Percentiles rank a stretch among this genome's conserved stretches.
phyloP scores from a whole-genome alignment of 371 early-diverging fungal genomes.

The Actinomortierella wolfii region DNA sequence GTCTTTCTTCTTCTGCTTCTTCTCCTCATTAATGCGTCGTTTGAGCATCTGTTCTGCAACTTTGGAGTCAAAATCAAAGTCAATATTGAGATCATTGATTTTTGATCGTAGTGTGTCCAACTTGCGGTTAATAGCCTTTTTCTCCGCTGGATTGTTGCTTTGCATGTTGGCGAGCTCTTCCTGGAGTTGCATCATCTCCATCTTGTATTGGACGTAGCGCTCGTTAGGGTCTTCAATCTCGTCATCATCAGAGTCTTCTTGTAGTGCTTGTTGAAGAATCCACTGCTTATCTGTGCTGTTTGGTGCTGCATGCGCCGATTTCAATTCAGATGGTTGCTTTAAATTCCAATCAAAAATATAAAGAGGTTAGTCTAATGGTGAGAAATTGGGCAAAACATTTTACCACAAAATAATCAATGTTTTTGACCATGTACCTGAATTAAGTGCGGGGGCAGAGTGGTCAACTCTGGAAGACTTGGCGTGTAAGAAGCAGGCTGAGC shows the following conservation, averaged over 20 bases:
- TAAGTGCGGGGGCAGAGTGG: slow-evolving; percentile 6
- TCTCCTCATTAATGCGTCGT: slow-evolving; percentile 33
- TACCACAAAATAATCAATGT: too few species aligned
- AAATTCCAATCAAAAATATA: too few species aligned
- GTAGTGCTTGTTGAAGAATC: slow-evolving; percentile 37
- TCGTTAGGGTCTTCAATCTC: slow-evolving; percentile 43
- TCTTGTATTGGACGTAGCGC: slow-evolving; percentile 34
- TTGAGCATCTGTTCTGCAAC: slow-evolving; percentile 46
- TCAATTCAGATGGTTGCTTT: background rate
- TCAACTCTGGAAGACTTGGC: slow-evolving; percentile 24
- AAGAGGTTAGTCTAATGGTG: too few species aligned
- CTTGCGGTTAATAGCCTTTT: slow-evolving; percentile 44
- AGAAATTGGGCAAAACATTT: too few species aligned
- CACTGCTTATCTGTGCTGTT: slow-evolving; percentile 28
- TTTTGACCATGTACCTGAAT: too few species aligned
- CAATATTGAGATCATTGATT: slow-evolving; percentile 51
- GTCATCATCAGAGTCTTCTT: slow-evolving; percentile 29
- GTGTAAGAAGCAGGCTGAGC: slow-evolving; percentile 4
- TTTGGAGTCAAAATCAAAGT: slow-evolving; percentile 55
- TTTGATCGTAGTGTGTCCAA: slow-evolving; percentile 54
- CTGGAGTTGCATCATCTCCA: slow-evolving; percentile 4
- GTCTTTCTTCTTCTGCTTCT: slow-evolving; percentile 33
- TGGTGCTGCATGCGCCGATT: background rate
- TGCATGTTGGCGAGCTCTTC: slow-evolving; percentile 21
- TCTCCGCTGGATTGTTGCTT: slow-evolving; percentile 46